Base-by-base conservation (phyloP, 1,139 yeast genomes). In the Arxiozyma slooffiae region DNA sequence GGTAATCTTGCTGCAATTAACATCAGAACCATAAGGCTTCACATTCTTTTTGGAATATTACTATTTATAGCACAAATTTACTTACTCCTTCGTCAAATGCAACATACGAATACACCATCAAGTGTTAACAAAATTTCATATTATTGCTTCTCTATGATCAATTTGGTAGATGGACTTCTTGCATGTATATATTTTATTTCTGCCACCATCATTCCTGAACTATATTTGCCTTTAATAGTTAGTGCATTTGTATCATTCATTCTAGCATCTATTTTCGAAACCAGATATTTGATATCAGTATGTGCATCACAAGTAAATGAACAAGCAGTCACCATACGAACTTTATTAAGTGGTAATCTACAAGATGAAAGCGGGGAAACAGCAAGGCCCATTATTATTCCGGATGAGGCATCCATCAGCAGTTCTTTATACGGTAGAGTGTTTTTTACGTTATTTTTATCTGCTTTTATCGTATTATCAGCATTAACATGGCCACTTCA, bases 261-360 rank as follows among this genome's bases (percentile, higher is more conserved):
- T 4, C 71, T 86, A 58, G 82, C 90, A 39, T 79, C 85, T 16
- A 74, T 86, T 20, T 86, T 88, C 70, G 96, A 87, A 60, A 75
- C 85, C 70, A 76, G 92, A 52, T 87, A 84, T 65, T 74, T 86
- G 73, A 78, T 82, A 37, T 73, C 79, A 50, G 83, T 89, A 1
- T 78, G 79, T 58, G 75, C 82, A 17, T 78, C 88, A 0, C 97
- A 90, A 64, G 71, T 79, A 14, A 84, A 85, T 59, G 97, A 90
- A 44, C 63, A 57, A 37, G 56, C 57, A 40, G 62, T 61, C 16
- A 56, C 64, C 18, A 51, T 61, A 3, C 22, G 55, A 45, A 64
- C 64, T 14, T 49, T 63, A 37, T 48, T 58, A 45, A 57, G 57
- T 51, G 62, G 61, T 46, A 47, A 48, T 23, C 26, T 46, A 23